Base-by-base conservation (phyloP, 2,329 filamentous ascomycete species). In the Rasamsonia emersonii region DNA sequence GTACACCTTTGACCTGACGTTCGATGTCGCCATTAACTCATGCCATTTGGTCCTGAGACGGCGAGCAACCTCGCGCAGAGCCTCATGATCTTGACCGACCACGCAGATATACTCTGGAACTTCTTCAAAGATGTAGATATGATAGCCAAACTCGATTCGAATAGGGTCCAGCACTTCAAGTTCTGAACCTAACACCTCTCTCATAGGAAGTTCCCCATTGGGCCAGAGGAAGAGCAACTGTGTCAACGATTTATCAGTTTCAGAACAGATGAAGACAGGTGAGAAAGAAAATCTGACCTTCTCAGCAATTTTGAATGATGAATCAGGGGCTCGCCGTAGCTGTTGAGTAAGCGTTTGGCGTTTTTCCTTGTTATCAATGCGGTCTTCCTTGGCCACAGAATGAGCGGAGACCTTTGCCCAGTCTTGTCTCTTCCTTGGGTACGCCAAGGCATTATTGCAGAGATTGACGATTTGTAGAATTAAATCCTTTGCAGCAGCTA, bases 201-300 rank as follows among this genome's bases (percentile, higher is more conserved):
- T 46, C 3, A 65, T 45, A 0, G 55, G 47, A 20, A 61, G 58
- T 4, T 68, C 63, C 18, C 61, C 49, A 1, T 45, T 39, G 3
- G 66, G 67, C 68, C 66, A 70, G 13, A 62, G 43, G 31, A 68
- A 68, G 1, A 56, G 42, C 9, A 64, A 49, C 47, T 58, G 37
- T 11, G 15, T 17, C 9, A 18, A 23, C 18, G 37, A 24, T 39
- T 30, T 18, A 13, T 11, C 24, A 5, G 32, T 19, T n/a, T n/a
- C n/a, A n/a, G n/a, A n/a, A n/a, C n/a, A n/a, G n/a, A n/a, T n/a
- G 16, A 24, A 28, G 8, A 31, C 10, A 24, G 20, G 14, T n/a
- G n/a, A n/a, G n/a, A n/a, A n/a, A n/a, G n/a, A 18, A 30, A 9
- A 13, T 31, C 43, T 40, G 20, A 55, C 50, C 37, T 46, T 45